Conservation (phyloP, 1,139 yeast genomes). For the Candida sanyaensis region DNA sequence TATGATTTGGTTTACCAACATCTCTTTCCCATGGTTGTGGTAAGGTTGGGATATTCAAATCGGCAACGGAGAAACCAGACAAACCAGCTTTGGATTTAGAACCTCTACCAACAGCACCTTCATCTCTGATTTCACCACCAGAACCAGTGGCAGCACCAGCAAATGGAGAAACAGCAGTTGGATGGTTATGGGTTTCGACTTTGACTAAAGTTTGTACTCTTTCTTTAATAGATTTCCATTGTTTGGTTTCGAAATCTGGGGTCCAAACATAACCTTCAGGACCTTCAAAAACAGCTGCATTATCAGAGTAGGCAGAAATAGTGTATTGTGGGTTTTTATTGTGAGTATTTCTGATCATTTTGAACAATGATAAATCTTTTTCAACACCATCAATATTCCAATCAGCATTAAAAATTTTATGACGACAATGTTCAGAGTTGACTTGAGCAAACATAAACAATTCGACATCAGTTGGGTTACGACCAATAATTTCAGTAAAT, state of each 20-base stretch:
- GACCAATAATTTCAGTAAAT: constrained; percentile 68
- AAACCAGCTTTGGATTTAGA: constrained; percentile 96
- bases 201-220: constrained; percentile 86
- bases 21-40: constrained; percentile 92
- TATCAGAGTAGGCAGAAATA: constrained; percentile 93
- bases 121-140: constrained; percentile 99
- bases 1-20: constrained; percentile 89
- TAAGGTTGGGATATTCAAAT: constrained; percentile 80
- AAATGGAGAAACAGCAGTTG: constrained; percentile 98
- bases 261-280: constrained; percentile 72
- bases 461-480: constrained; percentile 98
- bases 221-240: constrained; percentile 77
- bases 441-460: constrained; percentile 99
- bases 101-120: constrained; percentile 99
- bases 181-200: constrained; percentile 99
- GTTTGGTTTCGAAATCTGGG: constrained; percentile 71
- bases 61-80: constrained; percentile 91
- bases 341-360: constrained; percentile 97
- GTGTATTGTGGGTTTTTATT: constrained; percentile 77
- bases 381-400: constrained; percentile 91
- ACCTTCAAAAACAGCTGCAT: constrained; percentile 97
- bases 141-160: constrained; percentile 99
- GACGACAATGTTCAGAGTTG: constrained; percentile 99
- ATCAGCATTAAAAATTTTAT: constrained; percentile 96
- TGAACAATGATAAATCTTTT: constrained; percentile 77